Evolutionary conservation across 176 grass and related monocot genomes (phyloP).

Genomic region (Ensete glaucum): DNA sequence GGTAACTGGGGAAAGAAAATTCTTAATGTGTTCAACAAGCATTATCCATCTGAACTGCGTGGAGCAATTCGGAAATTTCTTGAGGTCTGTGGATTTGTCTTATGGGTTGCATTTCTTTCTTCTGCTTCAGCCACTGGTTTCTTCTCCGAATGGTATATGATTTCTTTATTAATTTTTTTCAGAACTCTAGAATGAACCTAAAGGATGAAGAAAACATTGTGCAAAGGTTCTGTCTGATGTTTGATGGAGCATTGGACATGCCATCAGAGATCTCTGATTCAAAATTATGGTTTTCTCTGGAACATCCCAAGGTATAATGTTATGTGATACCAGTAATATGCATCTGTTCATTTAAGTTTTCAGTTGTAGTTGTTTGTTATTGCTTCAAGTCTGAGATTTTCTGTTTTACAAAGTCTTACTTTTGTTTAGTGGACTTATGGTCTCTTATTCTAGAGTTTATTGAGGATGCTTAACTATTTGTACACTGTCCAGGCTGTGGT

Average conservation of each 20-base stretch:
- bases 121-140: constrained; percentile 6
- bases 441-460: constrained; percentile 20
- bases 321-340: neutral
- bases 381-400: neutral
- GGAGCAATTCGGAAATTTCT: constrained; percentile 69
- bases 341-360: neutral
- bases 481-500: constrained; percentile 43
- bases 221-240: constrained; percentile 31
- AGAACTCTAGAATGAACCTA: constrained; percentile 47
- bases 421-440: neutral
- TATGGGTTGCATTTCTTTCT: neutral
- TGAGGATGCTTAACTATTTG: constrained; percentile 8
- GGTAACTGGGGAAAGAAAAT: constrained; percentile 62
- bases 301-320: constrained; percentile 74
- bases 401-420: constrained; percentile 9
- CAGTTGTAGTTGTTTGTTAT: neutral
- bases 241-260: constrained; percentile 39
- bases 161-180: constrained; percentile 12
- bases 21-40: constrained; percentile 40
- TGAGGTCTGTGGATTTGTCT: constrained; percentile 44
- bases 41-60: constrained; percentile 51
- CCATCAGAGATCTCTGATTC: constrained; percentile 49
- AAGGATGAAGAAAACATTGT: constrained; percentile 36
- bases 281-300: constrained; percentile 81
- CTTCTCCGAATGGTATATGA: neutral